Evolutionary conservation across 768 basidiomycete species (phyloP).

Genomic region (Lyophyllum semitale): DNA sequence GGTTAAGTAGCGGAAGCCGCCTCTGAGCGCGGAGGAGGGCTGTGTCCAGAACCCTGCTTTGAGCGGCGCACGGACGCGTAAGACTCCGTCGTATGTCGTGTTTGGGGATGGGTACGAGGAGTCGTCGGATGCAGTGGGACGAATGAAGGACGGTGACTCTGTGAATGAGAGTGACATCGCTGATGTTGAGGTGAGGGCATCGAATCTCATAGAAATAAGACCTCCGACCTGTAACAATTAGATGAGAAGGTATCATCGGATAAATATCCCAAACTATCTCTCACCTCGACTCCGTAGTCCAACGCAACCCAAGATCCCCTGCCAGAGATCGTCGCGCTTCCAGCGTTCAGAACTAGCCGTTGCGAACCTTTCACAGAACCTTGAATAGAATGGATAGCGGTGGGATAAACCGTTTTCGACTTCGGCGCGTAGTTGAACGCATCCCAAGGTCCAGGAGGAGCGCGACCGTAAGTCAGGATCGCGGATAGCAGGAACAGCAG

Average conservation of each 20-base stretch:
- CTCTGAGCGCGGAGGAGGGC: slow-evolving; percentile 43
- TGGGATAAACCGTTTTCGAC: slow-evolving; percentile 47
- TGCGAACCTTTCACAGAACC: slow-evolving; percentile 36
- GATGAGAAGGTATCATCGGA: neutral
- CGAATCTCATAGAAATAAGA: slow-evolving; percentile 49
- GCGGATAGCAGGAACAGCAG: neutral
- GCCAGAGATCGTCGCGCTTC: slow-evolving; percentile 38
- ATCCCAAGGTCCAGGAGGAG: slow-evolving; percentile 55
- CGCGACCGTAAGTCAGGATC: slow-evolving; percentile 18
- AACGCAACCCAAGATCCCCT: slow-evolving; percentile 50
- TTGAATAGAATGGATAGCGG: slow-evolving; percentile 35
- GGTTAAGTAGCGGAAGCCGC: slow-evolving; percentile 57
- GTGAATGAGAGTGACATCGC: slow-evolving; percentile 56
- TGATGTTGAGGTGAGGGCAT: slow-evolving; percentile 30
- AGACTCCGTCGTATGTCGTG: slow-evolving; percentile 44
- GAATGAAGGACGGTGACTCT: slow-evolving; percentile 57
- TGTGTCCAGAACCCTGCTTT: slow-evolving; percentile 47
- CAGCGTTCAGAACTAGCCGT: slow-evolving; percentile 34
- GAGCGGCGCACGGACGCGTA: slow-evolving; percentile 39
- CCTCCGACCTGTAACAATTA: slow-evolving; percentile 47
- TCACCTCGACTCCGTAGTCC: slow-evolving; percentile 57
- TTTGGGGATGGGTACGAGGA: slow-evolving; percentile 48
- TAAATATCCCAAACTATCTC: slow-evolving; percentile 1
- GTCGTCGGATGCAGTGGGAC: slow-evolving; percentile 54
- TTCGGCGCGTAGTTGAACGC: slow-evolving; percentile 51